Percentiles rank a stretch among this genome's conserved stretches.
Conservation (phyloP, 2,329 filamentous ascomycete species). For the Nothophaeocryptopus gaeumannii region DNA sequence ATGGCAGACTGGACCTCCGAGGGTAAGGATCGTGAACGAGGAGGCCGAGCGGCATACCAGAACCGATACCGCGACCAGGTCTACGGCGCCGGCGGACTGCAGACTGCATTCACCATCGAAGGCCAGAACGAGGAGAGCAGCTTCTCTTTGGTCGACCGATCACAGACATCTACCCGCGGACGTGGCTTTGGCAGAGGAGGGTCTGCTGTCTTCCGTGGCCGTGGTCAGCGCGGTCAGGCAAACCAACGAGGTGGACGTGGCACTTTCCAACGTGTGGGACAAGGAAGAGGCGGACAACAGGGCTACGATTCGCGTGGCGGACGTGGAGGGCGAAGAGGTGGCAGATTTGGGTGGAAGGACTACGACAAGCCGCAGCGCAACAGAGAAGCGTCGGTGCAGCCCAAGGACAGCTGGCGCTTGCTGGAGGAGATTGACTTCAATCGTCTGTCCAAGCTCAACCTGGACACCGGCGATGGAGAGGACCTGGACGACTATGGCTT, state of each 20-base stretch:
- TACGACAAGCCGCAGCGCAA: constrained; percentile 97
- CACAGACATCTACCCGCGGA: constrained; percentile 77
- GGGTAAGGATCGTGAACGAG: constrained; percentile 74
- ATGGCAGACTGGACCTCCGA: constrained; percentile 98
- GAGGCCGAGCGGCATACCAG: constrained; percentile 84
- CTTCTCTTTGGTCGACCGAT: constrained; percentile 97
- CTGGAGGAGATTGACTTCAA: constrained; percentile 99
- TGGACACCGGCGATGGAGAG: constrained; percentile 91
- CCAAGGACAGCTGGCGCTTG: constrained; percentile 92
- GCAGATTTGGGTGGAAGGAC: constrained; percentile 97
- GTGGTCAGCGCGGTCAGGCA: constrained; percentile 68
- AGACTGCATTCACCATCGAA: constrained; percentile 79
- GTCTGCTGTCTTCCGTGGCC: constrained; percentile 78
- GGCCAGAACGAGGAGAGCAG: constrained; percentile 84
- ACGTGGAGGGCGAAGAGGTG: constrained; percentile 69
- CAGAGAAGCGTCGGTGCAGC: constrained; percentile 91
- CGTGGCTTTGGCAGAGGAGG: constrained; percentile 80
- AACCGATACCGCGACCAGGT: constrained; percentile 93
- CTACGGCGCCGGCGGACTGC: constrained; percentile 83
- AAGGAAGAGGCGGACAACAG: constrained; percentile 63
- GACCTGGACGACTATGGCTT: constrained; percentile 95
- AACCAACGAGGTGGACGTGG: constrained; percentile 66
- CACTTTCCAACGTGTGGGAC: constrained; percentile 70
- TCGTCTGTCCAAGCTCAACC: constrained; percentile 89
- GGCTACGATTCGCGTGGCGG: constrained; percentile 70